Percentiles rank a stretch among this genome's conserved stretches.
These are phyloP conservation scores for Kodamaea sp. DNA, from an alignment of 1,139 yeast species.

Conservation along the genomic window DNA sequence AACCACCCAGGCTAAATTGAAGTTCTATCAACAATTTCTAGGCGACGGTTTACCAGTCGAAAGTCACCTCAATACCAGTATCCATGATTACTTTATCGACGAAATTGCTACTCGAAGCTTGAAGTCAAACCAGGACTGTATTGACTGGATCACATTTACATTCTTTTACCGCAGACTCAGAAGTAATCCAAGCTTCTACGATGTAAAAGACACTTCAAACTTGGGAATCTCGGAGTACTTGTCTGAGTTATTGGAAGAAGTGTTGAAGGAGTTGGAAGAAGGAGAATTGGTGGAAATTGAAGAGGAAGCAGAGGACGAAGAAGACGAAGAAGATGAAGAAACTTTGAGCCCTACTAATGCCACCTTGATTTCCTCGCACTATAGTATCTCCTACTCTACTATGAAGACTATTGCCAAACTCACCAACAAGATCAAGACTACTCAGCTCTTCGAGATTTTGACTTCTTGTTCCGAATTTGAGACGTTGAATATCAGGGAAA, in stretches of 20 bases:
- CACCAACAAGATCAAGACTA: constrained; percentile 56
- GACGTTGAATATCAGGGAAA: constrained; percentile 55
- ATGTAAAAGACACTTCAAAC: constrained; percentile 62
- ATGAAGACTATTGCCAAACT: constrained; percentile 62
- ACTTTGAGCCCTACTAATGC: constrained; percentile 63
- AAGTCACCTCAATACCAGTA: constrained; percentile 58
- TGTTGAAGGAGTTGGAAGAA: constrained; percentile 63
- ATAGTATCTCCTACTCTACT: constrained; percentile 63
- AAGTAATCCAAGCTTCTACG: constrained; percentile 87
- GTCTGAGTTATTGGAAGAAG: constrained; percentile 80
- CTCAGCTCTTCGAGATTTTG: constrained; percentile 65
- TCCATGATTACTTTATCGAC: constrained; percentile 68
- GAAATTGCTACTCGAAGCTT: constrained; percentile 73
- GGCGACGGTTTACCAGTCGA: constrained; percentile 82
- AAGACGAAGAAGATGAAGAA: constrained; percentile 43
- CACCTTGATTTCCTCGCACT: constrained; percentile 74
- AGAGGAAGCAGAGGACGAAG: constrained; percentile 62
- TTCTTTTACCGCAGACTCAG: constrained; percentile 79
- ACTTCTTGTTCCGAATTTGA: constrained; percentile 74
- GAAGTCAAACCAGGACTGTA: constrained; percentile 74
- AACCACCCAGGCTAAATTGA: constrained; percentile 56
- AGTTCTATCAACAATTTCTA: constrained; percentile 71
- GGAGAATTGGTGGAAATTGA: constrained; percentile 65
- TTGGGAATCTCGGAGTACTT: constrained; percentile 76
- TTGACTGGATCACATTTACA: constrained; percentile 87